Evolutionary conservation across 2,329 filamentous ascomycete genomes (phyloP), one percentile per base, ranked within the genome.

Genomic region (Cytospora schulzeri): DNA sequence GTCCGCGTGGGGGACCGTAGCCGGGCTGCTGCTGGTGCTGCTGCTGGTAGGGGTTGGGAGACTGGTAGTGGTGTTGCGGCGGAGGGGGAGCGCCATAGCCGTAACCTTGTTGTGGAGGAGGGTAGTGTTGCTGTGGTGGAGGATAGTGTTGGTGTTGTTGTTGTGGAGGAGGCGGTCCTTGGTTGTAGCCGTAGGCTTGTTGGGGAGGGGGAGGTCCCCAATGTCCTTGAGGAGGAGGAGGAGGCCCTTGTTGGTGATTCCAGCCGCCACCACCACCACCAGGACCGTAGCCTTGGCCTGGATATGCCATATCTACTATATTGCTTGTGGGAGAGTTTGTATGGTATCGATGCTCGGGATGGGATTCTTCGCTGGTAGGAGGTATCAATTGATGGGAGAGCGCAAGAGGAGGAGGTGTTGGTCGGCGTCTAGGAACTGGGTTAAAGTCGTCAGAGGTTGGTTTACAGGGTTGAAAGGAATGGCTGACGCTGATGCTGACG

Each of bases 1-100:
- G 67, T 68, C 70, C 72, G 69, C 71, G 72, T 48, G 84, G 82
- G 14, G 73, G 70, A 64, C 83, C 81, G 60, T 79, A 71, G 24
- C 77, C 76, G 1, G 56, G 31, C 6, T 48, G 73, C n/a, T n/a
- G n/a, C n/a, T n/a, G n/a, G n/a, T n/a, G n/a, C n/a, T n/a, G n/a
- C n/a, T n/a, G n/a, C 71, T 19, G 81, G 81, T 26, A 80, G 80
- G 45, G 52, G 15, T 24, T 50, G 8, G 35, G 35, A 11, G 52
- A 17, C 24, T 77, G 75, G 41, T 79, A 71, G 15, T 72, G 68
- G 17, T 76, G 76, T 62, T 77, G 67, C 3, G 67, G 68, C 35
- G 68, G 69, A 29, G 69, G 68, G 28, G 69, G 68, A 24, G 72
- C 68, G 41, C 68, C 69, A 61, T 68, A 70, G n/a, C 61, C 60